Evolutionary conservation across 495 filamentous ascomycete species (phyloP), one percentile per base, ranked within the genome.

Genomic region (Parachaetomium inaequale): DNA sequence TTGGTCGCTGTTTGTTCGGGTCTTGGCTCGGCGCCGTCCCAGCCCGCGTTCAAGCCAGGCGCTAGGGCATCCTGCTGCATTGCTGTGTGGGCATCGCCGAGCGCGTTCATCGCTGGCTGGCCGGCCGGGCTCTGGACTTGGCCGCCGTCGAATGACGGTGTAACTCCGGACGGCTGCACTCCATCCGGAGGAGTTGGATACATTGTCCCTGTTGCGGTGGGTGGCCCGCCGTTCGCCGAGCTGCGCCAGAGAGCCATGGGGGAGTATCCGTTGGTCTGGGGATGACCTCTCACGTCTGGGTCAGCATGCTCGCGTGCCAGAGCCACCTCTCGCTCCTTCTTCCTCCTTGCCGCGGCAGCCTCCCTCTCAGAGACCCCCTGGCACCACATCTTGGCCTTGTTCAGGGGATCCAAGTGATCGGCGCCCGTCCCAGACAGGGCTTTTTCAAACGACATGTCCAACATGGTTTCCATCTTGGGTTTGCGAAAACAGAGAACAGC

Each of bases 141-240:
- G 66, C 74, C 28, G 75, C 76, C 38, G 38, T 83, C 82, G 34
- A 82, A 76, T 14, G 81, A 77, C 49, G 83, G 78, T 1, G 78
- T 78, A 7, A 76, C 73, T 5, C 74, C 79, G 15, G 73, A 59
- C 12, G 71, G 74, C 32, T 83, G 79, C 47, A 88, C 74, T 11
- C 84, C 89, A 70, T 95, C 92, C 46, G 92, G 92, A 28, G 92
- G 92, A 5, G 92, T 96, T 8, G 89, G 92, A 72, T 96, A 96
- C 54, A 96, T 85, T 14, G 88, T 81, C 56, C 84, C 86, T 26
- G 82, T 77, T 52, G 77, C 74, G 47, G 82, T 78, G 7, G 83
- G 67, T 36, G 82, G 76, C 17, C 62, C 81, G 70, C 69, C 79
- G 73, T 74, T 85, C 74, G 64, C 84, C 62, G 74, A 76, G 10